Base-by-base conservation (phyloP, 768 basidiomycete species). In the Leucocoprinus birnbaumii region DNA sequence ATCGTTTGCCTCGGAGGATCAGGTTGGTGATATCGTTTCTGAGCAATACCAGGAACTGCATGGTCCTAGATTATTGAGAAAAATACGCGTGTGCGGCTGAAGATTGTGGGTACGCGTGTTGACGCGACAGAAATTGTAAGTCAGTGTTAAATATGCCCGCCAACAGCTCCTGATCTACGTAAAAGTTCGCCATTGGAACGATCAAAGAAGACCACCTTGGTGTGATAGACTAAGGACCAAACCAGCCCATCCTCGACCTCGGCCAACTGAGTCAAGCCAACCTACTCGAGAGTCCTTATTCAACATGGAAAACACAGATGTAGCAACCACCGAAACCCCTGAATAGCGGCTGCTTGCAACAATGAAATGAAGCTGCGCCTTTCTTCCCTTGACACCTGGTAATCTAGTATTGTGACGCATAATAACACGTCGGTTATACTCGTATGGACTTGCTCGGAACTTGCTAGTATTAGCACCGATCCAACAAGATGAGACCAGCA, bases 201-300 rank as follows among this genome's bases (percentile, higher is more conserved):
- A 97, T 98, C 71, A 99, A 98, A 74, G 96, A 98, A 70, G 96
- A 98, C 67, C 96, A 94, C 69, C 75, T 98, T 25, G 96, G 96
- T 45, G 92, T 96, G 51, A 91, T 95, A 63, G 91, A 92, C 59
- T 91, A 66, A 66, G n/a, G n/a, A 25, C 18, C 14, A 51, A 35
- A 19, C 18, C 8, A 2, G 22, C 43, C 43, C 31, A 11, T 11
- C 5, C 11, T 31, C 31, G 2, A 45, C n/a, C n/a, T n/a, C n/a
- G n/a, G n/a, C n/a, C n/a, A 45, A 45, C 11, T 11, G 31, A 31
- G 5, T 11, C 31, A 31, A 5, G 5, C 11, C 31, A 5, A 31
- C 11, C 11, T 31, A 5, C 31, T 31, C 5, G 6, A 31, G 31
- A 11, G 5, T 31, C 11, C 31, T 5, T 11, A 11, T 11, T 11